phyloP scores from a whole-genome alignment of 2,329 filamentous ascomycete species.

The Zymoseptoria pseudotritici region DNA sequence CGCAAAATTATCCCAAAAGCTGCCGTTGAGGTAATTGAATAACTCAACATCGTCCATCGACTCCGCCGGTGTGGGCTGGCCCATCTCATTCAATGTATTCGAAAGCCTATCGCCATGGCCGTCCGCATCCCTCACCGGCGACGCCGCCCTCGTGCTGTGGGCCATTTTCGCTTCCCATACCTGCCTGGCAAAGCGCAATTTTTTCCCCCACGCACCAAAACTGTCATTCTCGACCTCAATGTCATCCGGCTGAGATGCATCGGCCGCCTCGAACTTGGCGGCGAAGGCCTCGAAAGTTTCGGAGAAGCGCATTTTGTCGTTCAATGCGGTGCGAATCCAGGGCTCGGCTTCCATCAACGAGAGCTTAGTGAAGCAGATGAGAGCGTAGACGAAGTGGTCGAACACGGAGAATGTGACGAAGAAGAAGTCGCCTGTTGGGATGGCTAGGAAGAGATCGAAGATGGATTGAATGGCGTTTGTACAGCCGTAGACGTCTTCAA shows the following conservation, averaged over 20 bases:
- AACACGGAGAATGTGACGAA: slow-evolving; percentile 24
- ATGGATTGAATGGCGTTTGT: slow-evolving; percentile 21
- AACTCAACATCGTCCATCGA: slow-evolving; percentile 21
- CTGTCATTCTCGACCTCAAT: slow-evolving; percentile 22
- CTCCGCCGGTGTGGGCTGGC: slow-evolving; percentile 19
- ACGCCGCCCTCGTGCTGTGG: background rate
- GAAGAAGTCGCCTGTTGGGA: slow-evolving; percentile 21
- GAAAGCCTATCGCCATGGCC: slow-evolving; percentile 1
- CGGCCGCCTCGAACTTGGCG: slow-evolving; percentile 16
- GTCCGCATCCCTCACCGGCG: background rate
- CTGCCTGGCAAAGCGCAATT: slow-evolving; percentile 22
- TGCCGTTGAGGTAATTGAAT: slow-evolving; percentile 23
- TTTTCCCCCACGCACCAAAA: slow-evolving; percentile 25
- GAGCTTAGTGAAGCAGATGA: slow-evolving; percentile 24
- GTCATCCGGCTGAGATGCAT: slow-evolving; percentile 17
- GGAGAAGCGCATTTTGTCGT: slow-evolving; percentile 16
- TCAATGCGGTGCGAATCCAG: slow-evolving; percentile 21
- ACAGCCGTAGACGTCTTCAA: slow-evolving; percentile 22
- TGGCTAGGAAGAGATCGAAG: slow-evolving; percentile 21
- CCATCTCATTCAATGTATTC: slow-evolving; percentile 2
- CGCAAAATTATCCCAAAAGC: slow-evolving; percentile 21
- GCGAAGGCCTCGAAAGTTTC: slow-evolving; percentile 18
- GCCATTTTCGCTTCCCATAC: slow-evolving; percentile 21
- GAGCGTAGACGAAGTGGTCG: slow-evolving; percentile 25
- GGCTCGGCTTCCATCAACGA: slow-evolving; percentile 25